phyloP scores from a whole-genome alignment of 352 stramenopile species.

The Pythium grandisporangium region DNA sequence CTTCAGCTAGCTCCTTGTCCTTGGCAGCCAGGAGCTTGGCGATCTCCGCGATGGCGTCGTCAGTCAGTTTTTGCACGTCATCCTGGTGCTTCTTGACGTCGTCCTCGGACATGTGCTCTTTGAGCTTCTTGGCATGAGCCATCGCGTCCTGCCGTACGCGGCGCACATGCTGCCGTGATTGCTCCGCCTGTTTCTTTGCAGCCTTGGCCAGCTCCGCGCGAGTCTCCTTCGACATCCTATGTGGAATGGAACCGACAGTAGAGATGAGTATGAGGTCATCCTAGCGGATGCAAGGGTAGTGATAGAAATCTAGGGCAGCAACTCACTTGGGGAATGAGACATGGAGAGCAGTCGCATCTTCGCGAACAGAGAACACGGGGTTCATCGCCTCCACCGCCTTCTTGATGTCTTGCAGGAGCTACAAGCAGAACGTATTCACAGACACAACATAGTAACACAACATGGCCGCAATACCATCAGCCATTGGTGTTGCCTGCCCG shows the following conservation, averaged over 20 bases:
- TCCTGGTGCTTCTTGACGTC: slow-evolving; percentile 67
- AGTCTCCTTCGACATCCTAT: slow-evolving; percentile 83
- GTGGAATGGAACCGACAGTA: too few species aligned
- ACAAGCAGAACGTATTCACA: too few species aligned
- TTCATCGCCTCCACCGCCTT: slow-evolving; percentile 71
- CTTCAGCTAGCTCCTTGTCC: slow-evolving; percentile 63
- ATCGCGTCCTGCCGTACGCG: slow-evolving; percentile 81
- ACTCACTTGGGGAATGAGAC: slow-evolving; percentile 79
- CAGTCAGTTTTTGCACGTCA: slow-evolving; percentile 75
- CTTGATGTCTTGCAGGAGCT: slow-evolving; percentile 65
- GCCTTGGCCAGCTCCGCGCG: slow-evolving; percentile 69
- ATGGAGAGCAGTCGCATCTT: slow-evolving; percentile 54
- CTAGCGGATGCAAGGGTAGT: slow-evolving; percentile 13
- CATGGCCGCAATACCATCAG: too few species aligned
- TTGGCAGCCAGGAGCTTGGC: slow-evolving; percentile 63
- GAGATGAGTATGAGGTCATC: too few species aligned
- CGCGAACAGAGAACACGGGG: slow-evolving; percentile 61
- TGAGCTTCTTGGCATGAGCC: slow-evolving; percentile 77
- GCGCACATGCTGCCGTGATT: slow-evolving; percentile 72
- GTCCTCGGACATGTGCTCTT: slow-evolving; percentile 70
- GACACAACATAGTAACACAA: too few species aligned
- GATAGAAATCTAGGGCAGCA: background rate
- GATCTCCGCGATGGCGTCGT: slow-evolving; percentile 61
- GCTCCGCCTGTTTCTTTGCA: slow-evolving; percentile 76
- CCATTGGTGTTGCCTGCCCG: too few species aligned